Evolutionary conservation across 2,329 filamentous ascomycete genomes (phyloP), one percentile per base, ranked within the genome.

Genomic region (Cadophora luteo-olivacea): DNA sequence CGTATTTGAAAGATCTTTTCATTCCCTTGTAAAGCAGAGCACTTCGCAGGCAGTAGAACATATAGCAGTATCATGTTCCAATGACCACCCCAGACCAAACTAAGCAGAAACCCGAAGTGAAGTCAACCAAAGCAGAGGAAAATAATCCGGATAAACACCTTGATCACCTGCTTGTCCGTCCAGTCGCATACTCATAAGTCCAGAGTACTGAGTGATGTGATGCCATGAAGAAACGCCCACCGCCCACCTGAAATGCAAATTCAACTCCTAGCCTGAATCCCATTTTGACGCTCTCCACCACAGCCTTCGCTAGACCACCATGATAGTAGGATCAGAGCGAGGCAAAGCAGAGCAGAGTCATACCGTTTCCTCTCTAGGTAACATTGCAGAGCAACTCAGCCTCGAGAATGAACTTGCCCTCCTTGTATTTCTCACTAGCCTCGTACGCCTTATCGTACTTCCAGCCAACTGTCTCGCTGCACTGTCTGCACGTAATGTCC

Each of bases 361-460:
- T 2, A 5, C 12, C 11, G 19, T 16, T 1, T 6, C 16, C 41
- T 22, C 22, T 38, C 68, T 73, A 79, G 89, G 75, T 84, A 69
- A 97, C 94, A 74, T 89, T 90, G 80, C 92, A 95, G 49, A 98
- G 85, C 72, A 97, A 82, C 83, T 97, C 94, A 38, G 92, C 92
- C 84, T 98, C 95, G 67, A 99, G 85, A 69, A 99, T 99, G 79
- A 92, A 98, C 83, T 98, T 99, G 66, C 94, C 94, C 85, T 99
- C 96, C 84, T 99, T 99, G 83, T 99, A 99, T 82, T 97, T 97
- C 86, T 99, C 95, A 72, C 86, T 90, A 41, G 84, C 81, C 83
- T 99, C 96, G 79, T 92, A 98, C 0, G 96, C 96, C 83, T 97
- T 97, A 81, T 99, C 96, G 80, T 99, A 99, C 81, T 97, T 98